These are phyloP conservation scores for Solanum virginianum DNA, from an alignment of 257 asterid genomes.

Conservation along the genomic window DNA sequence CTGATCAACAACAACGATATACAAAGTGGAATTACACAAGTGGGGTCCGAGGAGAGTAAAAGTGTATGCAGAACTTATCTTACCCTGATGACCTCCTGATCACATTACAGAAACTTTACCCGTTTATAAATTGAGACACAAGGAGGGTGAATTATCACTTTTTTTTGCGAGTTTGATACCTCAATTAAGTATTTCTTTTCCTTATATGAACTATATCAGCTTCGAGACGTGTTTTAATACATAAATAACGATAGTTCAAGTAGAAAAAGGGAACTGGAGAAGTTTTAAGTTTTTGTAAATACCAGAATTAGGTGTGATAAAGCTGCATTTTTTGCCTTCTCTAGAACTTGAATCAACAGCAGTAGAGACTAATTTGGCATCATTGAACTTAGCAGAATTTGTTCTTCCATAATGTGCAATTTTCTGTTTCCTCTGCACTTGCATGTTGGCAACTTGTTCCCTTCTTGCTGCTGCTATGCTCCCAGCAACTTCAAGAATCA, in stretches of 20 bases:
- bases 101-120: no score
- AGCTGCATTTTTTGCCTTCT: conserved; percentile 51
- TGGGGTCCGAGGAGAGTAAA: no score
- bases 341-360: background rate
- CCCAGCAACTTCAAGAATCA: conserved; percentile 40
- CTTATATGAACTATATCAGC: background rate
- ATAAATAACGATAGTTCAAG: no score
- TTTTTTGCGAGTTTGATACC: no score
- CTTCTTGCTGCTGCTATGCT: conserved; percentile 76
- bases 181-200: background rate
- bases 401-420: conserved; percentile 76
- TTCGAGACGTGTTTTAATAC: no score
- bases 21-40: no score
- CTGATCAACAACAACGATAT: no score
- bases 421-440: conserved; percentile 56
- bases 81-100: no score
- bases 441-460: conserved; percentile 56
- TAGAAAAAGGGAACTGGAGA: background rate
- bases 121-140: no score
- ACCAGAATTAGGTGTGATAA: conserved; percentile 67
- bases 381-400: conserved; percentile 17
- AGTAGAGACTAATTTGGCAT: background rate
- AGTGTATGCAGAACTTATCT: no score
- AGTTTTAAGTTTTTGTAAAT: background rate
- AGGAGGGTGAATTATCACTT: no score